Conservation (phyloP, 2,329 filamentous ascomycete genomes). For the Penicillium expansum region DNA sequence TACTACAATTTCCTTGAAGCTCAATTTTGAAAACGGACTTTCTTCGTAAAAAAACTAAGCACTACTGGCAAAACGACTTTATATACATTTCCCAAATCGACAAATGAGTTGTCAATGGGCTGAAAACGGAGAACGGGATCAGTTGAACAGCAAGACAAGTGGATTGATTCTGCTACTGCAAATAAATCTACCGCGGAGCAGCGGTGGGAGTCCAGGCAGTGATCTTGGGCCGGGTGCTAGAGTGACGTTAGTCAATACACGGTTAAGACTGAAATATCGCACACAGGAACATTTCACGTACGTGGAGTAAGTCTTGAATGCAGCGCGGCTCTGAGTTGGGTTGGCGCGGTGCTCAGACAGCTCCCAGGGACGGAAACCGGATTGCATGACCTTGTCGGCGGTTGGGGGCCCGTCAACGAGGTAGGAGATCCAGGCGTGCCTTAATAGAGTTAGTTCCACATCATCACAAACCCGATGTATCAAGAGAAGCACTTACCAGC, state of each 20-base stretch:
- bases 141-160: constrained; percentile 11
- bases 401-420: constrained; percentile 81
- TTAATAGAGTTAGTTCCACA: constrained; percentile 27
- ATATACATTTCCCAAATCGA: constrained; percentile 34
- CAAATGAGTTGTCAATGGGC: background rate
- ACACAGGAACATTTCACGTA: constrained; percentile 53
- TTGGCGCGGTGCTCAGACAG: constrained; percentile 69
- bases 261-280: background rate
- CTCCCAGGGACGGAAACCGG: constrained; percentile 72
- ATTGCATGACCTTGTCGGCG: constrained; percentile 68
- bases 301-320: constrained; percentile 95
- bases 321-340: constrained; percentile 70
- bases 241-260: constrained; percentile 7
- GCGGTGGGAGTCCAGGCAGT: constrained; percentile 37
- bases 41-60: constrained; percentile 15
- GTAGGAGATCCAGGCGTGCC: constrained; percentile 97
- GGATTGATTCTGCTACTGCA: constrained; percentile 19
- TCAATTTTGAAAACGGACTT: constrained; percentile 13
- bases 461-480: background rate
- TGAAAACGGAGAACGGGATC: constrained; percentile 9
- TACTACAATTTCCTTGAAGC: constrained; percentile 11
- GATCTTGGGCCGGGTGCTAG: constrained; percentile 35
- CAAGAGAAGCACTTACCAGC: constrained; percentile 58
- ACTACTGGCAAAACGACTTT: constrained; percentile 34
- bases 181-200: constrained; percentile 33